A percentile compares a stretch with the other conserved stretches of the same genome.
Evolutionary conservation across 768 basidiomycete genomes (phyloP).

Genomic region (Mycena indigotica): DNA sequence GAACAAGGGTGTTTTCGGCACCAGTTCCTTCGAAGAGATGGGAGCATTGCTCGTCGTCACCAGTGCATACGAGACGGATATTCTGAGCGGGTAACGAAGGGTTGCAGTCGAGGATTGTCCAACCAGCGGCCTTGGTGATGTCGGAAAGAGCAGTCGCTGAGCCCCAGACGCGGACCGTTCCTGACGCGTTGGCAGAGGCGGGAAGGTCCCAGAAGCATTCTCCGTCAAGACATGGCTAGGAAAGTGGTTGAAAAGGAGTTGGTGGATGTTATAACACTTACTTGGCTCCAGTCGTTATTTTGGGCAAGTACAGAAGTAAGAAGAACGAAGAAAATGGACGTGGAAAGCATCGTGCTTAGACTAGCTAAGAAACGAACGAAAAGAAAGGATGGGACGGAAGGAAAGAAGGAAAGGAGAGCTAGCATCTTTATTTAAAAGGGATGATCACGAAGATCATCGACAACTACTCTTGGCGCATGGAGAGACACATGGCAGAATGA

Average conservation of each 20-base stretch:
- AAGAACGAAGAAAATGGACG: slow-evolving; percentile 13
- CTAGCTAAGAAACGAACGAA: not conserved
- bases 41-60: slow-evolving; percentile 23
- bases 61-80: slow-evolving; percentile 19
- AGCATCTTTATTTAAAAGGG: no score
- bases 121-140: not conserved
- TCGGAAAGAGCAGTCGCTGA: not conserved
- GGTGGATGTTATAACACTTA: not conserved
- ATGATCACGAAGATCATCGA: no score
- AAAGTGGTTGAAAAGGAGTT: not conserved
- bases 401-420: not conserved
- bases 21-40: slow-evolving; percentile 30
- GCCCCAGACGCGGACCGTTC: not conserved
- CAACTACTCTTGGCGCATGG: no score
- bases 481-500: no score
- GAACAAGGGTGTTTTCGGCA: slow-evolving; percentile 37
- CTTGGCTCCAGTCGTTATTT: slow-evolving; percentile 22
- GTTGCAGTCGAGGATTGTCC: slow-evolving; percentile 2
- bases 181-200: not conserved
- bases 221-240: slow-evolving; percentile 13
- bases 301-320: slow-evolving; percentile 20
- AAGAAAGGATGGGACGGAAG: not conserved
- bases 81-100: not conserved
- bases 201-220: slow-evolving; percentile 21
- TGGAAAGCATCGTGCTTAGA: slow-evolving; percentile 16